Percentiles rank a stretch among this genome's conserved stretches.
Conservation (phyloP, 2,329 filamentous ascomycete species). For the Talaromyces sp. region DNA sequence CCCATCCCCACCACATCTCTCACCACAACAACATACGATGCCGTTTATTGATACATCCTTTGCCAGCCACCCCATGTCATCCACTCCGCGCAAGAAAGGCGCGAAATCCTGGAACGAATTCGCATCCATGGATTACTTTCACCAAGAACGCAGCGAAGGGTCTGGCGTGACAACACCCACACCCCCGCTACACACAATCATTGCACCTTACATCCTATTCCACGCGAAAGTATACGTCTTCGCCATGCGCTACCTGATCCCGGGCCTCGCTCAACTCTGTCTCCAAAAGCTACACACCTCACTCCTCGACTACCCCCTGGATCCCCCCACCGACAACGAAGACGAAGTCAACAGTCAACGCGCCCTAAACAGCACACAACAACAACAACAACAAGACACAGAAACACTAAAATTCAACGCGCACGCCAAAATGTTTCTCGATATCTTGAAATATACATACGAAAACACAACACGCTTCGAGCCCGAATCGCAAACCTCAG, state of each 20-base stretch:
- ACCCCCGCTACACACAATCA: conserved; percentile 14
- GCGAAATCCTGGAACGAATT: conserved; percentile 39
- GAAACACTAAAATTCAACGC: conserved; percentile 22
- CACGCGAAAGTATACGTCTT: conserved; percentile 43
- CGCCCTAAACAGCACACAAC: no score
- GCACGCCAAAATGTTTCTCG: conserved; percentile 33
- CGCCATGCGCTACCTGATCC: conserved; percentile 39
- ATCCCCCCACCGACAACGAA: conserved; percentile 18
- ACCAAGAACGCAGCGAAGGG: conserved; percentile 16
- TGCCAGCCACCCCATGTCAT: conserved; percentile 29
- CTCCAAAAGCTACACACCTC: conserved; percentile 37
- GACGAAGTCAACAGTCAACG: conserved; percentile 9
- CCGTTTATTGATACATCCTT: conserved; percentile 35
- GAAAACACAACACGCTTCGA: conserved; percentile 37
- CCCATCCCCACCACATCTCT: neutral
- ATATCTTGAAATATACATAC: conserved; percentile 37
- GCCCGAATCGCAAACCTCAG: conserved; percentile 32
- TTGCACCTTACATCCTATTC: conserved; percentile 37
- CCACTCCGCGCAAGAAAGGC: conserved; percentile 25
- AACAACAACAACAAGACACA: neutral
- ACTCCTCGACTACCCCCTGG: conserved; percentile 29
- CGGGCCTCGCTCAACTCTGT: conserved; percentile 36
- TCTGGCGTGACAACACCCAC: conserved; percentile 3
- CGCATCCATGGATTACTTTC: conserved; percentile 30
- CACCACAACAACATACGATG: conserved; percentile 7